Evolutionary conservation across 768 basidiomycete species (phyloP).

Genomic region (Kwoniella sp.): DNA sequence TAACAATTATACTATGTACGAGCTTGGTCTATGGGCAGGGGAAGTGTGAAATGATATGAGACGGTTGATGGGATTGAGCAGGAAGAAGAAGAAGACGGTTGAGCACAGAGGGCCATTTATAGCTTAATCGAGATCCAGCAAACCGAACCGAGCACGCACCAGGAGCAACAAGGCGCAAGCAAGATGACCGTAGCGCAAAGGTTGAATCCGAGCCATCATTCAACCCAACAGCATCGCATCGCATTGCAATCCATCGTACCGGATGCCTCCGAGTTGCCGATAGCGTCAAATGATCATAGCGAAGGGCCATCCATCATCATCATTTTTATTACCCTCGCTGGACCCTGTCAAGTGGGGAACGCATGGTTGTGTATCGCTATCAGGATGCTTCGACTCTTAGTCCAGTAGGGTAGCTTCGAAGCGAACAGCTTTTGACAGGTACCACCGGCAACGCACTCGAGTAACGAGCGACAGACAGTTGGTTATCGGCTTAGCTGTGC

Average conservation of each 20-base stretch:
- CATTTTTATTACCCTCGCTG: too few species aligned
- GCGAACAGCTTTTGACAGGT: background rate
- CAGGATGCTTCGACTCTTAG: background rate
- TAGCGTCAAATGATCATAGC: background rate
- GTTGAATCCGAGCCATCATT: background rate
- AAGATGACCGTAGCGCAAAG: too few species aligned
- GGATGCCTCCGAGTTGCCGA: background rate
- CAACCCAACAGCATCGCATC: background rate
- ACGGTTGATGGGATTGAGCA: background rate
- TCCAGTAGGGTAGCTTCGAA: background rate
- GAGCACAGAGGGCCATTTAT: background rate
- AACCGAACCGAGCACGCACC: too few species aligned
- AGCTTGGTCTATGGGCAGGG: background rate
- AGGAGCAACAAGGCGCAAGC: too few species aligned
- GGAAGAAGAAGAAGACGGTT: background rate
- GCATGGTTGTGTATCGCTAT: conserved; percentile 1
- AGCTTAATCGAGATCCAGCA: too few species aligned
- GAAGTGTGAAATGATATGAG: background rate
- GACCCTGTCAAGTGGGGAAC: background rate
- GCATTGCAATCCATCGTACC: background rate
- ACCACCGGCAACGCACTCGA: too few species aligned
- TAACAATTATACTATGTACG: background rate
- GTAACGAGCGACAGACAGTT: too few species aligned
- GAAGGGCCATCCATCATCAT: too few species aligned
- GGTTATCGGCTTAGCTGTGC: too few species aligned